A percentile compares a stretch with the other conserved stretches of the same genome.
Evolutionary conservation across 2,329 filamentous ascomycete species (phyloP).

Genomic region (Moelleriella libera): DNA sequence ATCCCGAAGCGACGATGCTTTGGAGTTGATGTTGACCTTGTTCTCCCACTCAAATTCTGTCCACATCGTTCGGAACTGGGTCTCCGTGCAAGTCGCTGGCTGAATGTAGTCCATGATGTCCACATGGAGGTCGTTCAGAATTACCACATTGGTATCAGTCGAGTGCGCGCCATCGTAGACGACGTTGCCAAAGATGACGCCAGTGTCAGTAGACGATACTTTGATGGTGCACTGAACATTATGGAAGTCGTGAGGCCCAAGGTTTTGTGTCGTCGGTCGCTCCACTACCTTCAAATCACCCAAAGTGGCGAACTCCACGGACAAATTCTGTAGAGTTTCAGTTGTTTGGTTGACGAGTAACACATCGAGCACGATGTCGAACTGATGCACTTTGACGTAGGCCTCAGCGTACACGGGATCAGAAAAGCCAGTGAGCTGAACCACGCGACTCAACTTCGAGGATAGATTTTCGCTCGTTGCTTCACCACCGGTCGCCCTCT

Average conservation of each 20-base stretch:
- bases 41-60: constrained; percentile 99
- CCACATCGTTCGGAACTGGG: constrained; percentile 99
- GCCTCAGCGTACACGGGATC: constrained; percentile 98
- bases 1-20: constrained; percentile 78
- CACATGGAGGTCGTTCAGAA: constrained; percentile 93
- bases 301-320: constrained; percentile 95
- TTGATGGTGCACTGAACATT: constrained; percentile 99
- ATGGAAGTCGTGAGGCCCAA: constrained; percentile 90
- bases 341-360: constrained; percentile 94
- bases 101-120: constrained; percentile 99
- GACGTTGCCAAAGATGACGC: constrained; percentile 97
- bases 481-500: constrained; percentile 88
- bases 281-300: constrained; percentile 97
- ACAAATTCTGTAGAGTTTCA: constrained; percentile 91
- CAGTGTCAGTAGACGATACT: constrained; percentile 93
- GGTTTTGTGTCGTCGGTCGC: constrained; percentile 87
- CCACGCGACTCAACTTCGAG: constrained; percentile 89
- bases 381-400: constrained; percentile 97
- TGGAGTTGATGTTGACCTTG: constrained; percentile 99
- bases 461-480: constrained; percentile 69
- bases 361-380: constrained; percentile 94
- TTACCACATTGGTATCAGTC: constrained; percentile 91
- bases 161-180: constrained; percentile 90
- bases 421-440: constrained; percentile 95
- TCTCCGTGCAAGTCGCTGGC: constrained; percentile 90